These are phyloP conservation scores for Pholiota adiposa DNA, from an alignment of 1,284 basidiomycete species.

Conservation along the genomic window DNA sequence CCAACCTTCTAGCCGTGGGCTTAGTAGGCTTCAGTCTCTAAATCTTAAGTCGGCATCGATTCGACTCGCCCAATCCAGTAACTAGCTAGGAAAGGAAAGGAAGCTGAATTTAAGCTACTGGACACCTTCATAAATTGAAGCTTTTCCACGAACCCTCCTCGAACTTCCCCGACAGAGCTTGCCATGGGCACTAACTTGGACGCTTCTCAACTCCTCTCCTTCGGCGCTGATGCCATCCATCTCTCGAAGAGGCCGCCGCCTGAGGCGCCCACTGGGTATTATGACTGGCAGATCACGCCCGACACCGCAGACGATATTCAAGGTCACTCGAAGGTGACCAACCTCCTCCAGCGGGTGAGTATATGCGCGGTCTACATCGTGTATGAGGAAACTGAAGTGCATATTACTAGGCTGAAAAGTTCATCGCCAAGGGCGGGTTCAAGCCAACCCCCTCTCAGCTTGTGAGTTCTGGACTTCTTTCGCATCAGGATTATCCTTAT, in stretches of 20 bases:
- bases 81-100: background rate
- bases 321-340: conserved; percentile 17
- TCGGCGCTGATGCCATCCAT: conserved; percentile 15
- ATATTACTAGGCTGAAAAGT: conserved; percentile 4
- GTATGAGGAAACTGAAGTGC: background rate
- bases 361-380: background rate
- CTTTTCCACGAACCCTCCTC: background rate
- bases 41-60: background rate
- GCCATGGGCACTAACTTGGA: conserved; percentile 17
- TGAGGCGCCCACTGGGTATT: conserved; percentile 19
- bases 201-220: conserved; percentile 13
- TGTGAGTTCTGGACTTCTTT: background rate
- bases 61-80: background rate
- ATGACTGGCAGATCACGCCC: conserved; percentile 21
- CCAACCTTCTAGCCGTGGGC: background rate
- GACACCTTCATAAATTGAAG: conserved; percentile 8
- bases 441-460: conserved; percentile 6
- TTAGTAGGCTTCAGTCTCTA: background rate
- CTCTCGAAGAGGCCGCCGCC: conserved; percentile 16
- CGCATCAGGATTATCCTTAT: background rate
- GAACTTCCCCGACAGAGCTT: background rate
- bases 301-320: conserved; percentile 9
- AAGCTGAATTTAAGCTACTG: background rate
- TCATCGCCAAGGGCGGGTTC: conserved; percentile 6
- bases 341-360: conserved; percentile 12